Conservation (phyloP, 306 rosid genomes). For the Carpinus viminea region DNA sequence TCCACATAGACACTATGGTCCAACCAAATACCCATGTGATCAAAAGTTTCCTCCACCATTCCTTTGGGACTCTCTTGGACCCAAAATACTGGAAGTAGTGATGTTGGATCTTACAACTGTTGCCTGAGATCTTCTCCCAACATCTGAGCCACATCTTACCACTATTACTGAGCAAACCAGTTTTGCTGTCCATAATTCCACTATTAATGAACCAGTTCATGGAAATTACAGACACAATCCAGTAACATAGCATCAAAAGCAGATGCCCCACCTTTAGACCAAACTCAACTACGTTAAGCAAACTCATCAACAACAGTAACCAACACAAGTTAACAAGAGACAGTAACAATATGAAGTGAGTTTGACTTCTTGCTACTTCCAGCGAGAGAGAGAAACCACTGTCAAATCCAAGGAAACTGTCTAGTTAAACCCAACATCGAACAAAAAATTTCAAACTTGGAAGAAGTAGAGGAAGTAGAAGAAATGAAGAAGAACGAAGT, state of each 20-base stretch:
- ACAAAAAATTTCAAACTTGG: slow-evolving; percentile 23
- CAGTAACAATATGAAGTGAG: slow-evolving; percentile 50
- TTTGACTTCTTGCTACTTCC: slow-evolving; percentile 44
- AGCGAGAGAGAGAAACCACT: slow-evolving; percentile 33
- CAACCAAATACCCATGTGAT: slow-evolving; percentile 65
- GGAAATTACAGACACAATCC: slow-evolving; percentile 66
- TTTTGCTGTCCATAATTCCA: slow-evolving; percentile 60
- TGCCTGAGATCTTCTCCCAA: slow-evolving; percentile 63
- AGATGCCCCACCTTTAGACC: slow-evolving; percentile 84
- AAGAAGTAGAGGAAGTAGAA: slow-evolving; percentile 23
- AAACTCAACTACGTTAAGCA: slow-evolving; percentile 78
- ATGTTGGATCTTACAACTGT: slow-evolving; percentile 44
- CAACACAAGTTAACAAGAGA: slow-evolving; percentile 49
- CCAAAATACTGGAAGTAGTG: slow-evolving; percentile 57
- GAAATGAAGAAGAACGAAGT: slow-evolving; percentile 30
- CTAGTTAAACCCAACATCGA: slow-evolving; percentile 38
- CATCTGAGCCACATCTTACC: slow-evolving; percentile 63
- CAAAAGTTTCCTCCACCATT: slow-evolving; percentile 64
- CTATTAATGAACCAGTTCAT: slow-evolving; percentile 63
- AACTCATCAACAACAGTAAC: slow-evolving; percentile 74
- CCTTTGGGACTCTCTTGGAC: slow-evolving; percentile 46
- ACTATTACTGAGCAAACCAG: slow-evolving; percentile 55
- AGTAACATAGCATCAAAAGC: slow-evolving; percentile 70
- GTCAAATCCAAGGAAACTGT: slow-evolving; percentile 68
- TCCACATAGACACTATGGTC: slow-evolving; percentile 54